A percentile compares a stretch with the other conserved stretches of the same genome.
phyloP scores from a whole-genome alignment of 768 basidiomycete genomes.

The Termitomyces sp. region DNA sequence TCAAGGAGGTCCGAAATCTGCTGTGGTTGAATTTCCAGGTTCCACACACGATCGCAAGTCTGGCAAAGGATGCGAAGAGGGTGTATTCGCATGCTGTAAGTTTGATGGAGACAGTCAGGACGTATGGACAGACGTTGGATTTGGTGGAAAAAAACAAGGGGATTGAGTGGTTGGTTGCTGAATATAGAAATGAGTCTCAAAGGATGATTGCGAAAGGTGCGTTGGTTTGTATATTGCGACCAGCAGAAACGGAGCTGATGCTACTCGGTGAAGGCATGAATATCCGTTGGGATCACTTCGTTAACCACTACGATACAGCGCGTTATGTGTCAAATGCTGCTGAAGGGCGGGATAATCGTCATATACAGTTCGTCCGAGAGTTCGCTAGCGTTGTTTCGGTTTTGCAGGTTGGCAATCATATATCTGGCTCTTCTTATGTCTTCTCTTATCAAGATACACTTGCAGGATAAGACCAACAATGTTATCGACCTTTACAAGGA shows the following conservation, averaged over 20 bases:
- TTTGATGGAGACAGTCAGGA: constrained; percentile 98
- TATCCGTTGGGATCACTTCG: constrained; percentile 95
- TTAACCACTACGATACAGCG: constrained; percentile 86
- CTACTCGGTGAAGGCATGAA: constrained; percentile 66
- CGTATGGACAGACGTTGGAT: constrained; percentile 93
- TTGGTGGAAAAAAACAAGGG: constrained; percentile 86
- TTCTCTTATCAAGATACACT: constrained; percentile 4
- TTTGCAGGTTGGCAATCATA: constrained; percentile 54
- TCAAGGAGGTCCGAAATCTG: constrained; percentile 96
- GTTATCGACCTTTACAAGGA: constrained; percentile 90
- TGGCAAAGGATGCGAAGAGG: constrained; percentile 98
- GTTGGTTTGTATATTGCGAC: constrained; percentile 15
- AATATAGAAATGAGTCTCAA: constrained; percentile 90
- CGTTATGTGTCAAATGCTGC: constrained; percentile 73
- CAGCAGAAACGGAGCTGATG: background rate
- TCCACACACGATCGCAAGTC: constrained; percentile 89
- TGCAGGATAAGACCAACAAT: constrained; percentile 88
- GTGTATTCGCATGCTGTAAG: constrained; percentile 98
- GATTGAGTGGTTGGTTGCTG: constrained; percentile 92
- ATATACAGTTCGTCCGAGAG: constrained; percentile 91
- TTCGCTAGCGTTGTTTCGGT: constrained; percentile 92
- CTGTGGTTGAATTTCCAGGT: constrained; percentile 96
- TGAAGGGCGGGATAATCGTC: constrained; percentile 77
- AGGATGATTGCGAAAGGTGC: constrained; percentile 87
- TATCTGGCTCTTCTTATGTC: background rate